These are phyloP conservation scores for Mycena sp. DNA, from an alignment of 1,284 basidiomycete species.

Conservation along the genomic window DNA sequence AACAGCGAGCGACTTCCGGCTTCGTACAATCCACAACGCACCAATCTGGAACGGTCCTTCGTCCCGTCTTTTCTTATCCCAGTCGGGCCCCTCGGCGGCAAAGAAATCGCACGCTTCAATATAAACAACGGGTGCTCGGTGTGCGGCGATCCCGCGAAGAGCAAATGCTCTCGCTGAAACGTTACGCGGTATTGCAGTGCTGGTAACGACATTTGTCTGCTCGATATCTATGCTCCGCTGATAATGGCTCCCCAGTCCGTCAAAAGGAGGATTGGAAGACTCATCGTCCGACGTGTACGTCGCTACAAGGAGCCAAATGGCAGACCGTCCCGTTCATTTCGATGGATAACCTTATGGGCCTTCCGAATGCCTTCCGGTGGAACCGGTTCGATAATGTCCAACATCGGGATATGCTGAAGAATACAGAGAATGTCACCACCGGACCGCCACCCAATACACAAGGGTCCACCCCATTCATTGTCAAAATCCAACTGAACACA, in stretches of 20 bases:
- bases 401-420: not conserved
- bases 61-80: constrained; percentile 39
- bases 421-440: not conserved
- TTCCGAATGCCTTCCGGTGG: not conserved
- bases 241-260: not conserved
- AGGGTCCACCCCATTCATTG: constrained; percentile 17
- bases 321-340: constrained; percentile 1
- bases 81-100: constrained; percentile 37
- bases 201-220: constrained; percentile 27
- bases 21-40: constrained; percentile 30
- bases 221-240: not conserved
- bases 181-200: constrained; percentile 40
- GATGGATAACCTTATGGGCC: too few relatives aligned
- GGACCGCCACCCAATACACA: constrained; percentile 8
- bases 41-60: constrained; percentile 33
- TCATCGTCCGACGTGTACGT: constrained; percentile 13
- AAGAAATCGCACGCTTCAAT: constrained; percentile 38
- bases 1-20: constrained; percentile 36
- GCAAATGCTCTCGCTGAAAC: constrained; percentile 40
- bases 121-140: constrained; percentile 38
- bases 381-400: constrained; percentile 7
- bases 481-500: constrained; percentile 16
- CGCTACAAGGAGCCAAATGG: constrained; percentile 11
- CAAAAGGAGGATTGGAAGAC: constrained; percentile 24
- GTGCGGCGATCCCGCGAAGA: constrained; percentile 36